A percentile compares a stretch with the other conserved stretches of the same genome.
Evolutionary conservation across 352 stramenopile genomes (phyloP).

Genomic region (Pythium monospermum): DNA sequence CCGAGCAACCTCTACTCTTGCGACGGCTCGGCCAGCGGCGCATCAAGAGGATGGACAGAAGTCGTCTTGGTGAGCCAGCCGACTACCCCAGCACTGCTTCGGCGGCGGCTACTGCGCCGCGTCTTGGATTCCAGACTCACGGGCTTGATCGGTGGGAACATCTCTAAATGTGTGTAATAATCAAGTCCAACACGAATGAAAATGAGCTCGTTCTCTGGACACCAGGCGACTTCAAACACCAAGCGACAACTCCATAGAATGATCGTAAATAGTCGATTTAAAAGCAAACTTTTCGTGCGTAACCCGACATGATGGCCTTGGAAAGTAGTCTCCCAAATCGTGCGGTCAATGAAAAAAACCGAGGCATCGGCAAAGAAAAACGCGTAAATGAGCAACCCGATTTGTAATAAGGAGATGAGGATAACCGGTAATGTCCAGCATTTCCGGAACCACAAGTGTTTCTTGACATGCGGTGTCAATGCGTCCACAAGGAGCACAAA

Average conservation of each 20-base stretch:
- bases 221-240: constrained; percentile 5
- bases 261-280: constrained; percentile 18
- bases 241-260: constrained; percentile 13
- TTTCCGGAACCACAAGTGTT: constrained; percentile 15
- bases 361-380: constrained; percentile 25
- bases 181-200: constrained; percentile 11
- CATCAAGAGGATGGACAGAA: too few species aligned
- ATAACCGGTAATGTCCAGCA: constrained; percentile 20
- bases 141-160: constrained; percentile 10
- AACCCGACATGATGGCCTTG: constrained; percentile 10
- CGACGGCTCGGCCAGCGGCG: too few species aligned
- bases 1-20: too few species aligned
- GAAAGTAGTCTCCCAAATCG: constrained; percentile 22
- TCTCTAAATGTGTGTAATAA: constrained; percentile 16
- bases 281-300: constrained; percentile 11
- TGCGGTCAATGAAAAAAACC: constrained; percentile 24
- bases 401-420: too few species aligned
- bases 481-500: constrained; percentile 18
- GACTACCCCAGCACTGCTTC: too few species aligned
- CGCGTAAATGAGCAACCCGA: constrained; percentile 24
- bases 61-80: too few species aligned
- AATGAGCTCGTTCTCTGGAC: constrained; percentile 11
- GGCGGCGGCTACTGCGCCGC: too few species aligned
- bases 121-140: too few species aligned
- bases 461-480: constrained; percentile 3